Percentiles rank a stretch among this genome's conserved stretches.
Evolutionary conservation across 2,329 filamentous ascomycete species (phyloP).

Genomic region (Colletotrichum horii): DNA sequence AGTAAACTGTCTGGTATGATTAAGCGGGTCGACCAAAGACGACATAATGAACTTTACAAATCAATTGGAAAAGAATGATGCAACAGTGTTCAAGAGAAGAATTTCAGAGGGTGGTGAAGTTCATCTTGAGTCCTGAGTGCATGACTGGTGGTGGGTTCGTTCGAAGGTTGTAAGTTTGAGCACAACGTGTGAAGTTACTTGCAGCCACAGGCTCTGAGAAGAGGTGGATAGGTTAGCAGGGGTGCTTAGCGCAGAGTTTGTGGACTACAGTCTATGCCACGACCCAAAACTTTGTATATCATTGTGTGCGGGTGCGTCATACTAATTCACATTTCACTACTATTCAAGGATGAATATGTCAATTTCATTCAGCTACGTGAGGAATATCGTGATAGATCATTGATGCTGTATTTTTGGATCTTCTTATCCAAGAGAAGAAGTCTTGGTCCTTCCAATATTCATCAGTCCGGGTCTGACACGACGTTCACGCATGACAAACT

Average conservation of each 20-base stretch:
- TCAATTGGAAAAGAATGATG: accelerated
- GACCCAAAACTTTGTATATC: background rate
- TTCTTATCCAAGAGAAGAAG: background rate
- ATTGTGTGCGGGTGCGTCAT: background rate
- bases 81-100: background rate
- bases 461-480: too few species aligned
- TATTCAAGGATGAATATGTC: too few species aligned
- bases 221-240: background rate
- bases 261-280: background rate
- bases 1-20: background rate
- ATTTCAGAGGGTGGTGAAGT: background rate
- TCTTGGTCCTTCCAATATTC: too few species aligned
- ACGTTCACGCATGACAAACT: too few species aligned
- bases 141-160: accelerated
- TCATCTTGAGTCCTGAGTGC: background rate
- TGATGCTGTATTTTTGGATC: background rate
- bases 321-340: background rate
- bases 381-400: background rate
- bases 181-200: background rate
- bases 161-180: background rate
- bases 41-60: background rate
- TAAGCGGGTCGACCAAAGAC: background rate
- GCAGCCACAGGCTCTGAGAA: background rate
- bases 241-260: background rate
- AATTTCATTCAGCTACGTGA: background rate